Conservation (phyloP, 495 filamentous ascomycete species). For the Penicillium nucicola region DNA sequence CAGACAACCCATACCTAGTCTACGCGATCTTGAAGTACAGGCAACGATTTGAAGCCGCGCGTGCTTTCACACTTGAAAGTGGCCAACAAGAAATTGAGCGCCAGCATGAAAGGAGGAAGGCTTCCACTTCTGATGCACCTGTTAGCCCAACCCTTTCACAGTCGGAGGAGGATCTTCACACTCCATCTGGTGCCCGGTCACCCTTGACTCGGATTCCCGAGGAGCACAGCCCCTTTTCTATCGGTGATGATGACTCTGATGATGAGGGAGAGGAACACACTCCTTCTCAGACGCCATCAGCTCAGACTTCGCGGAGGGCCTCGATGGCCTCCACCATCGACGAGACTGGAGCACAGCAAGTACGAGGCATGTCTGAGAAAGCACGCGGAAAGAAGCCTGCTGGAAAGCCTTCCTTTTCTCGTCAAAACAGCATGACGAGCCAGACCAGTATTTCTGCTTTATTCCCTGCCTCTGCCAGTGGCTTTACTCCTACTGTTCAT, state of each 20-base stretch:
- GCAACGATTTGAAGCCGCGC: conserved; percentile 82
- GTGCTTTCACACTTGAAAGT: conserved; percentile 92
- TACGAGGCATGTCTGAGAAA: conserved; percentile 98
- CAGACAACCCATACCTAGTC: conserved; percentile 81
- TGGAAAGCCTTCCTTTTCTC: conserved; percentile 74
- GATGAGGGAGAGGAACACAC: conserved; percentile 61
- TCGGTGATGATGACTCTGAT: conserved; percentile 85
- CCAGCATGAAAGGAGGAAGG: conserved; percentile 70
- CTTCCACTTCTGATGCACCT: conserved; percentile 40
- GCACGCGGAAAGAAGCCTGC: conserved; percentile 96
- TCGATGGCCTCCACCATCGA: conserved; percentile 73
- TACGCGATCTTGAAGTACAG: conserved; percentile 75
- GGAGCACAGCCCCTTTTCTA: conserved; percentile 74
- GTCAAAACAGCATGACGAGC: conserved; percentile 89
- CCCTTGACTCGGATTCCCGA: conserved; percentile 78
- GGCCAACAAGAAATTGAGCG: conserved; percentile 91
- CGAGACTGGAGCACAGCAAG: conserved; percentile 79
- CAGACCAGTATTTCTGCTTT: conserved; percentile 63
- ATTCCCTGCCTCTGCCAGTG: conserved; percentile 46
- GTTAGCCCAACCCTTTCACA: conserved; percentile 42
- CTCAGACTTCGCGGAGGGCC: conserved; percentile 64
- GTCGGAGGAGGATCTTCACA: conserved; percentile 71
- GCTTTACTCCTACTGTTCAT: conserved; percentile 73
- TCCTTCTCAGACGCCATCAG: conserved; percentile 66
- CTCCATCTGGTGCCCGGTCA: conserved; percentile 58